A percentile compares a stretch with the other conserved stretches of the same genome.
These are phyloP conservation scores for Rubus idaeus DNA, from an alignment of 306 rosid species.

Conservation along the genomic window DNA sequence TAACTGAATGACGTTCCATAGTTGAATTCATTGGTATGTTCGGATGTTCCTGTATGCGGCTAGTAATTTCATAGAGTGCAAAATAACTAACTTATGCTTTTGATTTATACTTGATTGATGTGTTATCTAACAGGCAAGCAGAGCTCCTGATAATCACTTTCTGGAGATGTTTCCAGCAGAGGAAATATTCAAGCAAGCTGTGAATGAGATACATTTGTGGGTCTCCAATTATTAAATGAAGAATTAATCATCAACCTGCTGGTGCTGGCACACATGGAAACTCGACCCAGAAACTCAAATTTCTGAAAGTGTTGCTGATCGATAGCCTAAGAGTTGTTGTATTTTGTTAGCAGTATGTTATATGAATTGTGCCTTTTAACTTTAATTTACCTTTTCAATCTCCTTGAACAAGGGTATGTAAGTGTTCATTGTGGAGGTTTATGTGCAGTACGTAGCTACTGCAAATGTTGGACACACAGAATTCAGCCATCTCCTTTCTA, in stretches of 20 bases:
- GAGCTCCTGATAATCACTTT: conserved; percentile 22
- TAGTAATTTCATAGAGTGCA: not conserved
- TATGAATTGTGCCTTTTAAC: not conserved
- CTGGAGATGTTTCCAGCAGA: conserved; percentile 20
- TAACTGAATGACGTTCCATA: not conserved
- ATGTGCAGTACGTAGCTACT: too few species aligned
- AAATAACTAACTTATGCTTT: not conserved
- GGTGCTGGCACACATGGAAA: not conserved
- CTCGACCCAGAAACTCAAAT: not conserved
- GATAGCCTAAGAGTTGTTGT: not conserved
- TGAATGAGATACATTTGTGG: conserved; percentile 45
- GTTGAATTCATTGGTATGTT: not conserved
- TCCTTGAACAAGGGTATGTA: too few species aligned
- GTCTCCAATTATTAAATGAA: not conserved
- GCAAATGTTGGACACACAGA: too few species aligned
- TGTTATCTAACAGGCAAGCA: conserved; percentile 28
- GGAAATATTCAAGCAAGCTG: conserved; percentile 50
- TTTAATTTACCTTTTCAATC: not conserved
- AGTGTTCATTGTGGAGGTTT: too few species aligned
- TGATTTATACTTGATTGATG: not conserved
- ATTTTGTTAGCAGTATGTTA: not conserved
- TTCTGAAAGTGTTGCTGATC: not conserved
- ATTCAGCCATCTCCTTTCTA: too few species aligned
- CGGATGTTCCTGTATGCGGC: not conserved
- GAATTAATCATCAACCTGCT: not conserved